Base-by-base conservation (phyloP, 164 flowering plant species). In the Liriodendron chinense region DNA sequence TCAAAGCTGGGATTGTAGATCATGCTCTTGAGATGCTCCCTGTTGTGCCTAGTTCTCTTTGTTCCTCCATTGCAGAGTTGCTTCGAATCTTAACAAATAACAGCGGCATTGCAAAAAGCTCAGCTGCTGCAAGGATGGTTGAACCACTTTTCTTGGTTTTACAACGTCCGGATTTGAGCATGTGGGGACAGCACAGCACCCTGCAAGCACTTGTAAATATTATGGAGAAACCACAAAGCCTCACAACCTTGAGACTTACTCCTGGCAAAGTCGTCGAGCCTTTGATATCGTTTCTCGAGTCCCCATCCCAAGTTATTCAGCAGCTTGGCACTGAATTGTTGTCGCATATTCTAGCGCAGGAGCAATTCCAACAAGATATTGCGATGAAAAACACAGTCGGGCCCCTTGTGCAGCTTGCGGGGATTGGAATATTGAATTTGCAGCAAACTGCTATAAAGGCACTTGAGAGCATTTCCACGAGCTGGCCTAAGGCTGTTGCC, bases 111-210 rank as follows among this genome's bases (percentile, higher is more conserved):
- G 90, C 98, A 28, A 86, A 84, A 83, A 90, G 92, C 80, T 77
- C 91, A 9, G 83, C 82, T 74, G 90, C 92, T 77, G 91, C 90
- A 20, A 85, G 79, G 76, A 84, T 91, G 56, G 91, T 93, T n/a
- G 92, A 91, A 68, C 98, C 98, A 21, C 93, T 93, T 74, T 91
- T 93, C 78, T 63, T 80, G 80, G 84, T 86, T 76, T 82, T 93
- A 77, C 93, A 78, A 65, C 88, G 86, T 71, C 84, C 90, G 57
- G 98, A 90, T 83, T 81, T 91, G 70, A 83, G 83, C 74, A 73
- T 90, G 82, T 86, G 89, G 90, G 98, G 96, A 25, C 98, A 93
- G 80, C 96, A 93, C 72, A 91, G 98, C 84, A 92, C 96, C 68
- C 79, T 93, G 78, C 98, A 93, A 79, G 90, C 94, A 43, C 93